These are phyloP conservation scores for Phanerodontia chrysosporium DNA, from an alignment of 768 basidiomycete species.

Conservation along the genomic window DNA sequence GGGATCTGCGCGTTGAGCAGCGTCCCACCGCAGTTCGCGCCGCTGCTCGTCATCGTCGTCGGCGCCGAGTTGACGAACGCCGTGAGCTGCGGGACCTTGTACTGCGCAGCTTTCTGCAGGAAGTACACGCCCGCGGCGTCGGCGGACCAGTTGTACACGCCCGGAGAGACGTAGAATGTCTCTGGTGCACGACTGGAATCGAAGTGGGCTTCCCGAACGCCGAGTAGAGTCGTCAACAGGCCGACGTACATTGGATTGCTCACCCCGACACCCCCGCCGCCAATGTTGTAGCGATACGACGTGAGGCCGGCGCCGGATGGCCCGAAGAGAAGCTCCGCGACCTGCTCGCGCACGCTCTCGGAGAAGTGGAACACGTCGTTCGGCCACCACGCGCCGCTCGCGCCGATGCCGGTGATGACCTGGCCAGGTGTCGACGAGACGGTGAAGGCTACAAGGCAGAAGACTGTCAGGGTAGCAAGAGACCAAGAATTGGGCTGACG, in stretches of 20 bases:
- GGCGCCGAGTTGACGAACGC: slow-evolving; percentile 41
- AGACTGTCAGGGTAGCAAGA: neutral
- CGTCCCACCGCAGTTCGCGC: slow-evolving; percentile 15
- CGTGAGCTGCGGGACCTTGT: slow-evolving; percentile 34
- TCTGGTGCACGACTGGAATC: slow-evolving; percentile 32
- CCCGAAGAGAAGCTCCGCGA: slow-evolving; percentile 38
- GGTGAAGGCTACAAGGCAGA: neutral
- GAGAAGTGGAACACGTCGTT: slow-evolving; percentile 39
- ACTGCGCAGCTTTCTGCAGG: slow-evolving; percentile 33
- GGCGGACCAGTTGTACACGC: slow-evolving; percentile 36
- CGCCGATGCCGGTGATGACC: slow-evolving; percentile 37
- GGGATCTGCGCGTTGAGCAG: slow-evolving; percentile 15
- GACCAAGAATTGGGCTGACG: neutral
- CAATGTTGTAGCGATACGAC: slow-evolving; percentile 40
- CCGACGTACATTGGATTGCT: slow-evolving; percentile 16
- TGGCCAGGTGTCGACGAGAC: slow-evolving; percentile 16
- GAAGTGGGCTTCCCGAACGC: neutral
- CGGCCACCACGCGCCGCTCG: slow-evolving; percentile 47
- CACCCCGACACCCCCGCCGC: slow-evolving; percentile 40
- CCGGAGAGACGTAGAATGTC: slow-evolving; percentile 21
- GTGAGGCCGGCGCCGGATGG: slow-evolving; percentile 35
- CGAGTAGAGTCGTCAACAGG: neutral
- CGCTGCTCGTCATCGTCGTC: slow-evolving; percentile 18
- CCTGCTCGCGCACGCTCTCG: slow-evolving; percentile 34
- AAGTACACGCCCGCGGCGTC: slow-evolving; percentile 40